These are phyloP conservation scores for Apostasia shenzhenica DNA, from an alignment of 106 monocot species.

Conservation along the genomic window DNA sequence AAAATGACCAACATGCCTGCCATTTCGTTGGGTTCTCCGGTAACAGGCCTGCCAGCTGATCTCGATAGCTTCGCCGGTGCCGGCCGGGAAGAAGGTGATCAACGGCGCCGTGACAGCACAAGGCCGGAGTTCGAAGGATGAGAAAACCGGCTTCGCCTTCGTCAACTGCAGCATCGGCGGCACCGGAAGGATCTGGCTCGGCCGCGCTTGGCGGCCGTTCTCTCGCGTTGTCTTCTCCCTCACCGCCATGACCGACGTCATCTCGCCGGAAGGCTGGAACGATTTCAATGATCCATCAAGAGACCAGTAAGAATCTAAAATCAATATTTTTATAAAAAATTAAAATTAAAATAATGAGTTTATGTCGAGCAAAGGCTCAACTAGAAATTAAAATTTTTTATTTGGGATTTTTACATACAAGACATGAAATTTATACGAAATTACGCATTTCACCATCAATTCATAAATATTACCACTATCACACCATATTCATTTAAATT, in stretches of 20 bases:
- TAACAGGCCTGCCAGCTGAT: slow-evolving; percentile 74
- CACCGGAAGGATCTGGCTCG: slow-evolving; percentile 74
- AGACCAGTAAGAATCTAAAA: slow-evolving; percentile 54
- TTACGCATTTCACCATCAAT: too few species aligned
- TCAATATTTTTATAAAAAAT: too few species aligned
- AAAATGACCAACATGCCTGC: neutral
- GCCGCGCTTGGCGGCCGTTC: slow-evolving; percentile 82
- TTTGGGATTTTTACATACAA: too few species aligned
- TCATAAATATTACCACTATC: too few species aligned
- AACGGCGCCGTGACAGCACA: slow-evolving; percentile 76
- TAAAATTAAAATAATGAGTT: too few species aligned
- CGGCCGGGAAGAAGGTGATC: slow-evolving; percentile 36
- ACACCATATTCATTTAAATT: too few species aligned
- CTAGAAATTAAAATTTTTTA: neutral
- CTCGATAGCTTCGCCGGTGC: slow-evolving; percentile 62
- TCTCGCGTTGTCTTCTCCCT: slow-evolving; percentile 69
- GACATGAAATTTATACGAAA: too few species aligned
- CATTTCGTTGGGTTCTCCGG: neutral
- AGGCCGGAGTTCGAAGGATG: slow-evolving; percentile 29
- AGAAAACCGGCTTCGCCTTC: slow-evolving; percentile 73
- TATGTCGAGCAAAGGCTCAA: too few species aligned
- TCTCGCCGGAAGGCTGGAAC: slow-evolving; percentile 88
- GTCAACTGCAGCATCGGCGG: slow-evolving; percentile 81
- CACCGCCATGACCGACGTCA: slow-evolving; percentile 67
- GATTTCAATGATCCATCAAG: slow-evolving; percentile 68